Percentiles rank a stretch among this genome's conserved stretches.
Conservation (phyloP, 2,329 filamentous ascomycete genomes). For the Fusarium robinianum region DNA sequence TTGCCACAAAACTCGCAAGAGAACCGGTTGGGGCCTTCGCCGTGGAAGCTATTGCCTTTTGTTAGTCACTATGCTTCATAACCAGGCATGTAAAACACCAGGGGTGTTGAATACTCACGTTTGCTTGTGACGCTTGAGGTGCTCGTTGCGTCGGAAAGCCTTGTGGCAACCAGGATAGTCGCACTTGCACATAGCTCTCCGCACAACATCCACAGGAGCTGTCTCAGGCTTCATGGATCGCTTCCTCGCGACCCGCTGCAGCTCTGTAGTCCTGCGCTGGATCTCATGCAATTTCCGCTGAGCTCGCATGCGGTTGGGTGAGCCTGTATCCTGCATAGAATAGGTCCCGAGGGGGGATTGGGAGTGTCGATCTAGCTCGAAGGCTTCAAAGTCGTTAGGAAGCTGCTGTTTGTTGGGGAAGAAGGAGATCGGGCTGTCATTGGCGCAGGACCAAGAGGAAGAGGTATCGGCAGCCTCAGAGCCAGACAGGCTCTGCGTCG, state of each 20-base stretch:
- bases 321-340: constrained; percentile 40
- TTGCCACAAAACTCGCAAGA: constrained; percentile 50
- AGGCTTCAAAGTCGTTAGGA: constrained; percentile 39
- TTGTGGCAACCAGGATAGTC: constrained; percentile 52
- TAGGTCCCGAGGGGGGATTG: constrained; percentile 41
- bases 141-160: constrained; percentile 57
- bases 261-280: constrained; percentile 50
- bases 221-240: constrained; percentile 37
- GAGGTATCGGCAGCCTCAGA: constrained; percentile 46
- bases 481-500: constrained; percentile 46
- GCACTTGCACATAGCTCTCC: constrained; percentile 51
- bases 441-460: constrained; percentile 47
- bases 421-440: constrained; percentile 48
- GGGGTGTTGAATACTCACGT: constrained; percentile 47
- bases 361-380: constrained; percentile 45
- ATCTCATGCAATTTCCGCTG: constrained; percentile 49
- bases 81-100: not conserved
- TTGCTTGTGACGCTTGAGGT: constrained; percentile 59
- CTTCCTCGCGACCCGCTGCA: constrained; percentile 47
- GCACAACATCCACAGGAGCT: constrained; percentile 43
- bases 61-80: constrained; percentile 1
- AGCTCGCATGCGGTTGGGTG: constrained; percentile 41
- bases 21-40: constrained; percentile 47
- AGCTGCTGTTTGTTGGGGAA: constrained; percentile 42
- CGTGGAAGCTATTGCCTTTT: constrained; percentile 40